A percentile compares a stretch with the other conserved stretches of the same genome.
phyloP scores from a whole-genome alignment of 2,329 filamentous ascomycete genomes.

The Geosmithia putterillii region DNA sequence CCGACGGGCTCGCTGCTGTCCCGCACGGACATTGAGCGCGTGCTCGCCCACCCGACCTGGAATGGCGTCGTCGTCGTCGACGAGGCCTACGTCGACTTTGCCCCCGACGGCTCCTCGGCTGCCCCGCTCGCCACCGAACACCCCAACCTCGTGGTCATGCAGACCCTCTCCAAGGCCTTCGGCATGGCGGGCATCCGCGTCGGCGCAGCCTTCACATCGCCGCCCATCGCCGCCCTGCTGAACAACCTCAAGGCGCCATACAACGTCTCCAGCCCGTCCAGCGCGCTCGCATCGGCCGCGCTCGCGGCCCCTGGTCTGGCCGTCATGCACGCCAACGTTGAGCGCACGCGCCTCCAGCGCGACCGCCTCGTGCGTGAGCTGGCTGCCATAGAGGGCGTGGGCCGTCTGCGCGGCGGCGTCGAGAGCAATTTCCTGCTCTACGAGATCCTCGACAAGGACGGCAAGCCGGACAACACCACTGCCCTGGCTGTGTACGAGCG shows the following conservation, averaged over 20 bases:
- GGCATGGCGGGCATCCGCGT: constrained; percentile 88
- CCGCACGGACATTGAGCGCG: constrained; percentile 58
- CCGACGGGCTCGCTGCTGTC: constrained; percentile 71
- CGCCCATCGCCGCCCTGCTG: constrained; percentile 63
- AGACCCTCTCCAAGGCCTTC: constrained; percentile 97
- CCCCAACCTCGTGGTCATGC: constrained; percentile 95
- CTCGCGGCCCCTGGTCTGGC: constrained; percentile 54
- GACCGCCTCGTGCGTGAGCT: constrained; percentile 64
- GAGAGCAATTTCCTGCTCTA: constrained; percentile 85
- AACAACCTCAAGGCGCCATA: constrained; percentile 95
- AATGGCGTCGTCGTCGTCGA: constrained; percentile 90
- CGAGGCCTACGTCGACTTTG: constrained; percentile 94
- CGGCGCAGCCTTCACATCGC: constrained; percentile 70
- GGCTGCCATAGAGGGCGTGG: constrained; percentile 64
- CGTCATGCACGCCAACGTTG: constrained; percentile 59
- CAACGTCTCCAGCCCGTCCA: constrained; percentile 84
- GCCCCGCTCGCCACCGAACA: constrained; percentile 87
- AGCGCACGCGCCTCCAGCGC: constrained; percentile 63
- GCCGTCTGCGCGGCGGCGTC: constrained; percentile 65
- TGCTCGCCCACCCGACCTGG: constrained; percentile 83
- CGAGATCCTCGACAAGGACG: constrained; percentile 65
- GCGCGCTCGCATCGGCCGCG: constrained; percentile 64
- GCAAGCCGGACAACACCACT: constrained; percentile 64
- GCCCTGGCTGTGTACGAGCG: constrained; percentile 74
- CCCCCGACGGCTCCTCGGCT: constrained; percentile 61